Conservation (phyloP, 306 rosid species). For the Boehmeria nivea region DNA sequence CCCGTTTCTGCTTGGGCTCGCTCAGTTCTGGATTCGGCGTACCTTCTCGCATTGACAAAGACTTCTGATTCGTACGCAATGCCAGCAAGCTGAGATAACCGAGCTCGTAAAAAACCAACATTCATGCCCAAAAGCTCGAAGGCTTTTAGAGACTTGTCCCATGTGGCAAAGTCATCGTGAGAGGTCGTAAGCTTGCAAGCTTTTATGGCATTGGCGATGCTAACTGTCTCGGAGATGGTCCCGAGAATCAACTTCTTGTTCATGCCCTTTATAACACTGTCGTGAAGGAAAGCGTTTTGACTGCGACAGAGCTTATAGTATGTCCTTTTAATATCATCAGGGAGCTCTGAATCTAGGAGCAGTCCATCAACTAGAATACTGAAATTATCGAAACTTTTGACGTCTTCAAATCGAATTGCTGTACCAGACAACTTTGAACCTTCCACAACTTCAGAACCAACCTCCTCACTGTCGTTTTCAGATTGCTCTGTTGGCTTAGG, state of each 20-base stretch:
- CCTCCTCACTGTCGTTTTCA: slow-evolving; percentile 57
- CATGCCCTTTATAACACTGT: slow-evolving; percentile 45
- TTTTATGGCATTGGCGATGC: slow-evolving; percentile 52
- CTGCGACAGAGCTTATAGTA: slow-evolving; percentile 70
- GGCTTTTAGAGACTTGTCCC: slow-evolving; percentile 67
- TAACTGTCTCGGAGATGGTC: slow-evolving; percentile 46
- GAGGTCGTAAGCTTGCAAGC: slow-evolving; percentile 42
- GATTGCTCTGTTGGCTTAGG: slow-evolving; percentile 32
- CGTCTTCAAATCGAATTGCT: slow-evolving; percentile 40
- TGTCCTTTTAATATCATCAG: slow-evolving; percentile 43
- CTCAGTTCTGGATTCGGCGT: slow-evolving; percentile 35
- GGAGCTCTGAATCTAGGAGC: slow-evolving; percentile 49
- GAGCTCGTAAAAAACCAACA: slow-evolving; percentile 55
- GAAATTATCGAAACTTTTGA: slow-evolving; percentile 49
- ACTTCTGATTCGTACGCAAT: slow-evolving; percentile 47
- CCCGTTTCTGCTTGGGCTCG: slow-evolving; percentile 38
- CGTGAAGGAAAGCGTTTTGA: slow-evolving; percentile 73
- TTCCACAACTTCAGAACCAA: slow-evolving; percentile 52
- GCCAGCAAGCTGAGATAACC: slow-evolving; percentile 45
- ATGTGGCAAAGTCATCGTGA: slow-evolving; percentile 39
- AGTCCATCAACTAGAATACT: slow-evolving; percentile 46
- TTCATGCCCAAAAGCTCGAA: slow-evolving; percentile 74
- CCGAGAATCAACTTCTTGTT: slow-evolving; percentile 43
- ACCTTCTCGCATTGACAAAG: slow-evolving; percentile 37
- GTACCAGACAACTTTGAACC: slow-evolving; percentile 18